Conservation (phyloP, 1,284 basidiomycete species). For the Cryptococcus hybrid region DNA sequence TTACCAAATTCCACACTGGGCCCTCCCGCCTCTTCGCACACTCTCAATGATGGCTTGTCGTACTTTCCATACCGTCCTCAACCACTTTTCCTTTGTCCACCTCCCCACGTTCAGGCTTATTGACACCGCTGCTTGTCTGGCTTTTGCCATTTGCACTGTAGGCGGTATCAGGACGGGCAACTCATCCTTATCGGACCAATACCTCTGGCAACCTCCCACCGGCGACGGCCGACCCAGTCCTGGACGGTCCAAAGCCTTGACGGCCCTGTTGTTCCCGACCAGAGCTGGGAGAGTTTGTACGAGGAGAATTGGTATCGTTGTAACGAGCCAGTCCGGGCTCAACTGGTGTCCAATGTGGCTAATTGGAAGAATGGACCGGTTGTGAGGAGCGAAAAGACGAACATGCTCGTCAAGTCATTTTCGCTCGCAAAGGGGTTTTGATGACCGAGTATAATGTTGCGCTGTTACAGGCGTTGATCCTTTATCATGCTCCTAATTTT, state of each 20-base stretch:
- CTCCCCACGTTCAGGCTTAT: conserved; percentile 50
- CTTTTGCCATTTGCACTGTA: conserved; percentile 53
- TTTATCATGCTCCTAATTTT: conserved; percentile 51
- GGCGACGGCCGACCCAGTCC: not conserved
- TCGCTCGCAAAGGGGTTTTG: conserved; percentile 32
- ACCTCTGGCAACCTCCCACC: not conserved
- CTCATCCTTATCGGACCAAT: not conserved
- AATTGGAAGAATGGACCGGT: conserved; percentile 38
- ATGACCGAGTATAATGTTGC: conserved; percentile 52
- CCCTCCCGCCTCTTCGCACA: conserved; percentile 47
- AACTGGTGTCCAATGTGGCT: conserved; percentile 21
- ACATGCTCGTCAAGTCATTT: conserved; percentile 48
- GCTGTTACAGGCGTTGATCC: conserved; percentile 49
- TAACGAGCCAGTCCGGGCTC: not conserved
- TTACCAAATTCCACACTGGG: conserved; percentile 53
- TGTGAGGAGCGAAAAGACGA: conserved; percentile 50
- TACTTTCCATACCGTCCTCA: conserved; percentile 49
- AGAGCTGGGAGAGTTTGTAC: conserved; percentile 32
- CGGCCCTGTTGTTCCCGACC: conserved; percentile 29
- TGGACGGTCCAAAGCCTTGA: conserved; percentile 11
- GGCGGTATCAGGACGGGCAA: conserved; percentile 39
- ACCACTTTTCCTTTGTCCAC: conserved; percentile 52
- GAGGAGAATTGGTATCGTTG: conserved; percentile 13
- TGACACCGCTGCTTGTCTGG: conserved; percentile 48
- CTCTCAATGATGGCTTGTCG: conserved; percentile 49